A percentile compares a stretch with the other conserved stretches of the same genome.
phyloP scores from a whole-genome alignment of 1,284 basidiomycete genomes.

The Sanghuangporus baumii region DNA sequence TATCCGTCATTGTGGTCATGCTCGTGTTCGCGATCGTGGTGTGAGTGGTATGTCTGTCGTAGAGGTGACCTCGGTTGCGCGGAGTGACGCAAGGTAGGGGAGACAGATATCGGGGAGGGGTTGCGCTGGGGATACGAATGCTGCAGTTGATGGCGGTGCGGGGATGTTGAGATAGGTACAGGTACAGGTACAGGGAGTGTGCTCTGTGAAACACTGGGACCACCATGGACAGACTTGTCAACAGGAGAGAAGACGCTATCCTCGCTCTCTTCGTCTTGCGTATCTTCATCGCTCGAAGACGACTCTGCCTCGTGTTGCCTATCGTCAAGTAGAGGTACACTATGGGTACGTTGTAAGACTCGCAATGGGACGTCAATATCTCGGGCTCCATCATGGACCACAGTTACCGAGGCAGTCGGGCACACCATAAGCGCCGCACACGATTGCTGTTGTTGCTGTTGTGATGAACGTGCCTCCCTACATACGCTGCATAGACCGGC shows the following conservation, averaged over 20 bases:
- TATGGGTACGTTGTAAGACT: neutral
- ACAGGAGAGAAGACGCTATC: neutral
- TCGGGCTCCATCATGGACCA: neutral
- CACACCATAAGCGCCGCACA: neutral
- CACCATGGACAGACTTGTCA: neutral
- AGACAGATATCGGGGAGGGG: constrained; percentile 2
- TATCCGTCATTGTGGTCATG: constrained; percentile 14
- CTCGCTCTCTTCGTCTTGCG: neutral
- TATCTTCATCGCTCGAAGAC: neutral
- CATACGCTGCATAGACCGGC: constrained; percentile 32
- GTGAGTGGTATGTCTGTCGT: constrained; percentile 15
- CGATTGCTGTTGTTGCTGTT: neutral
- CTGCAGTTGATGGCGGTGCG: neutral
- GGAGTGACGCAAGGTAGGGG: neutral
- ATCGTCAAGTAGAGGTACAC: neutral
- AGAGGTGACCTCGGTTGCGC: constrained; percentile 7
- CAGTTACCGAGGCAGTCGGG: neutral
- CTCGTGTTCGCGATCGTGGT: constrained; percentile 1
- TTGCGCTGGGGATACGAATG: neutral
- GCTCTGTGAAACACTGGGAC: neutral
- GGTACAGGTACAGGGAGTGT: neutral
- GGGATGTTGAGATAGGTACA: neutral
- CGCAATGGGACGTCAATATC: constrained; percentile 1
- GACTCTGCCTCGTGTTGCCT: neutral
- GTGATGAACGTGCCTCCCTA: constrained; percentile 20